phyloP scores from a whole-genome alignment of 2,329 filamentous ascomycete genomes.

The Shiraia sp. region DNA sequence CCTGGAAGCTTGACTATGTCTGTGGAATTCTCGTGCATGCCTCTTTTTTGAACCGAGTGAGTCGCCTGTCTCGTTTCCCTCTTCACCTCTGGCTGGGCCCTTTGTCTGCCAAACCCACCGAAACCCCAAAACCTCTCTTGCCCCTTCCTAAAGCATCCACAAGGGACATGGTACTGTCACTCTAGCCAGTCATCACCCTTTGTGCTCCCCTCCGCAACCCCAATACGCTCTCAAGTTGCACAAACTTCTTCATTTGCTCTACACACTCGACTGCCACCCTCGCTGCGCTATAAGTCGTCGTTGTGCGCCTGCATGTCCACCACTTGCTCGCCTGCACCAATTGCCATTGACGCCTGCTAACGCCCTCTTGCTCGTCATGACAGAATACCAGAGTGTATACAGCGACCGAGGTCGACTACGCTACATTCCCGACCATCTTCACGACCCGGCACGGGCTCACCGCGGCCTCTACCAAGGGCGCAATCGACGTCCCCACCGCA shows the following conservation, averaged over 20 bases:
- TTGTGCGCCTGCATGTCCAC: constrained; percentile 18
- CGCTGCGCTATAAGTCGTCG: constrained; percentile 24
- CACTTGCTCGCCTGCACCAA: constrained; percentile 8
- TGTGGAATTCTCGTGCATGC: constrained; percentile 15
- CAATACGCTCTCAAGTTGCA: constrained; percentile 35
- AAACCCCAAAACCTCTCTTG: constrained; percentile 19
- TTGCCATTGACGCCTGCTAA: constrained; percentile 33
- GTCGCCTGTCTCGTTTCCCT: constrained; percentile 42
- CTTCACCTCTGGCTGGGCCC: constrained; percentile 23
- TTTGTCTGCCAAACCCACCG: constrained; percentile 37
- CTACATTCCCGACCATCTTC: constrained; percentile 43
- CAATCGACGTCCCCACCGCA: constrained; percentile 59
- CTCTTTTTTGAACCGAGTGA: constrained; percentile 23
- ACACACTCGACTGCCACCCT: constrained; percentile 6
- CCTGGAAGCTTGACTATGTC: constrained; percentile 31
- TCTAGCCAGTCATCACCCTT: constrained; percentile 36
- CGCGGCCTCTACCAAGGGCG: constrained; percentile 53
- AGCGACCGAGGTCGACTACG: constrained; percentile 44
- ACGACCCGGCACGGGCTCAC: constrained; percentile 26
- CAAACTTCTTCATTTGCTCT: constrained; percentile 25
- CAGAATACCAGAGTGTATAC: constrained; percentile 45
- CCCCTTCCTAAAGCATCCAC: constrained; percentile 38
- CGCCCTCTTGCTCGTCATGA: constrained; percentile 37
- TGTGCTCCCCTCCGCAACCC: constrained; percentile 39
- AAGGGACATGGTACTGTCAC: constrained; percentile 35